phyloP scores from a whole-genome alignment of 1,284 basidiomycete genomes.

The Moesziomyces parantarcticus region DNA sequence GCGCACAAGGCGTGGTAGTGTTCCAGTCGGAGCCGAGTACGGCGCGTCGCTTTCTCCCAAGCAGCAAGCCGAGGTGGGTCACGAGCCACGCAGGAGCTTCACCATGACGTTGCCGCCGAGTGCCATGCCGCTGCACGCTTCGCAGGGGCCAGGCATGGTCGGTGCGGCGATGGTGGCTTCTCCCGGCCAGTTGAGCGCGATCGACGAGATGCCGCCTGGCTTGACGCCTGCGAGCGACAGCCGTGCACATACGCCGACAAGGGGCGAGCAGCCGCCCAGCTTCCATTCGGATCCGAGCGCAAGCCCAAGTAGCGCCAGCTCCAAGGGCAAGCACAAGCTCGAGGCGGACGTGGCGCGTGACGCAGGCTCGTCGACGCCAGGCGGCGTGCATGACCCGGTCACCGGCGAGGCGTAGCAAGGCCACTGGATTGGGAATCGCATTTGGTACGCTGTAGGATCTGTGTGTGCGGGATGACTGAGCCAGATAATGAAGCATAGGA shows the following conservation, averaged over 20 bases:
- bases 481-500: too few species aligned
- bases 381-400: constrained; percentile 22
- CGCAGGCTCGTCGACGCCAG: constrained; percentile 29
- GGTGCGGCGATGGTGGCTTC: constrained; percentile 21
- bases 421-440: too few species aligned
- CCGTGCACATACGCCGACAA: constrained; percentile 15
- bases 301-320: neutral
- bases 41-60: constrained; percentile 21
- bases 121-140: constrained; percentile 18
- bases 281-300: constrained; percentile 6
- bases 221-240: constrained; percentile 23
- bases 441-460: too few species aligned
- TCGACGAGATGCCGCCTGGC: constrained; percentile 38
- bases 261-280: constrained; percentile 13
- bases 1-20: constrained; percentile 19
- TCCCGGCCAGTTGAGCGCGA: constrained; percentile 35
- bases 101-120: constrained; percentile 32
- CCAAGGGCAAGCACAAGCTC: constrained; percentile 22
- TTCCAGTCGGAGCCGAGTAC: constrained; percentile 8
- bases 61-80: constrained; percentile 7
- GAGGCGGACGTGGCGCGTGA: constrained; percentile 5
- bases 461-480: too few species aligned
- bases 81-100: constrained; percentile 30
- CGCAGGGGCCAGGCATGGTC: neutral
- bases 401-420: too few species aligned